Evolutionary conservation across 495 filamentous ascomycete species (phyloP).

Genomic region (Tricharina praecox): DNA sequence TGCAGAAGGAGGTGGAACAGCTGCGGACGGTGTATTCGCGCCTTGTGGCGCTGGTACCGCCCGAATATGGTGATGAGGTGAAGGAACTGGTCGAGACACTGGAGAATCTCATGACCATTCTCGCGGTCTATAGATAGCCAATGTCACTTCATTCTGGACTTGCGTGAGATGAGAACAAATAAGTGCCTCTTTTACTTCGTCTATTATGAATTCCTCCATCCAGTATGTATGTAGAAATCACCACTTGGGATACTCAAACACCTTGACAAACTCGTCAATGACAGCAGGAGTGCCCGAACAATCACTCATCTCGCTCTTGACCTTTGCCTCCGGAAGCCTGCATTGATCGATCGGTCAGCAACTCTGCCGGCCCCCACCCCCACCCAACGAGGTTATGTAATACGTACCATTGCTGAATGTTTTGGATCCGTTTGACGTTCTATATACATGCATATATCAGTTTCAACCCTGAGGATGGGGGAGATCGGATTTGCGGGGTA

Average conservation of each 20-base stretch:
- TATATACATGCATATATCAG: conserved; percentile 26
- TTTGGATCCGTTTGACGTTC: conserved; percentile 50
- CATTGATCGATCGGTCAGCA: neutral
- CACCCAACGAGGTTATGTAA: neutral
- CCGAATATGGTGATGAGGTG: neutral
- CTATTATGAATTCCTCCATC: no score
- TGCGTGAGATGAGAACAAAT: no score
- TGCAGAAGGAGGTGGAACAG: conserved; percentile 9
- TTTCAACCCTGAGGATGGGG: no score
- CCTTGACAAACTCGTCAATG: no score
- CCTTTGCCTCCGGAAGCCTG: conserved; percentile 41
- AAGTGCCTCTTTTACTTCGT: no score
- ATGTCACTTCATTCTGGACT: no score
- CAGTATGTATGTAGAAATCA: no score
- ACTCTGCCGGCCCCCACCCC: neutral
- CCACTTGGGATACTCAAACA: no score
- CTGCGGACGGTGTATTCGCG: neutral
- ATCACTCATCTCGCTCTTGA: conserved; percentile 37
- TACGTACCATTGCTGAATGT: conserved; percentile 46
- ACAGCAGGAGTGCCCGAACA: conserved; percentile 27
- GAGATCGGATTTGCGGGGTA: no score
- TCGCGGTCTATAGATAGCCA: no score
- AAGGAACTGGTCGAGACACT: neutral
- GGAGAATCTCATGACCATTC: neutral
- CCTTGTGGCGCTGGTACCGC: neutral